Conservation (phyloP, 148 eudicot genomes). For the Bassia scoparia region DNA sequence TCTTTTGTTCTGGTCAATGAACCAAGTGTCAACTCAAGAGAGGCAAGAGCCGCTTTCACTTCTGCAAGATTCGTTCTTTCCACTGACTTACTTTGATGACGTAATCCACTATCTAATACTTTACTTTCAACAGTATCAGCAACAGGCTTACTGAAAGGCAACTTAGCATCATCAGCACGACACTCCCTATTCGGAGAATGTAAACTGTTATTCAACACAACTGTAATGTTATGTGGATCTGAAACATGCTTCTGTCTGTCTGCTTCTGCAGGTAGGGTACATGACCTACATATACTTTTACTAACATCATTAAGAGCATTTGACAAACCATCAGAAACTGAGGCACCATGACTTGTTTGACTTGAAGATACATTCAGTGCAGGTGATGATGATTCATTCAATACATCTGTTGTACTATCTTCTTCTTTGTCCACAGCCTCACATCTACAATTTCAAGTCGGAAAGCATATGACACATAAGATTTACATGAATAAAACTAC, state of each 20-base stretch:
- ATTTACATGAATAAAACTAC: background rate
- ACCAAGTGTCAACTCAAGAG: slow-evolving; percentile 58
- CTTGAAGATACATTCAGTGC: slow-evolving; percentile 31
- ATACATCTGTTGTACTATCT: slow-evolving; percentile 26
- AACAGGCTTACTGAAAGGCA: slow-evolving; percentile 33
- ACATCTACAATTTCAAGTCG: slow-evolving; percentile 34
- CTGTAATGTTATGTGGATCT: slow-evolving; percentile 31
- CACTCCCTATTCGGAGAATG: slow-evolving; percentile 35
- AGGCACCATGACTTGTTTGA: slow-evolving; percentile 32
- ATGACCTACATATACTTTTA: background rate
- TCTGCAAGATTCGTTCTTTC: slow-evolving; percentile 59
- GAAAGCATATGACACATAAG: slow-evolving; percentile 11
- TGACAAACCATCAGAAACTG: slow-evolving; percentile 38
- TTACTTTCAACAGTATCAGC: slow-evolving; percentile 27
- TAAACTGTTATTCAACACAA: slow-evolving; percentile 32
- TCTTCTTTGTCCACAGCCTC: slow-evolving; percentile 33
- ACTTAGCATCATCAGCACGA: slow-evolving; percentile 39
- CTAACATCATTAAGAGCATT: slow-evolving; percentile 26
- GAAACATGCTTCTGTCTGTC: slow-evolving; percentile 35
- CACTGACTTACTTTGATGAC: slow-evolving; percentile 29
- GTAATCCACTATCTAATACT: slow-evolving; percentile 18
- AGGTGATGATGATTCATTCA: slow-evolving; percentile 24
- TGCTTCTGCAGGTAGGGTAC: slow-evolving; percentile 33
- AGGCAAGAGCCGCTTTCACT: slow-evolving; percentile 58
- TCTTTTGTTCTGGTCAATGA: slow-evolving; percentile 87